Percentiles rank a stretch among this genome's conserved stretches.
Evolutionary conservation across 2,329 filamentous ascomycete genomes (phyloP).

Genomic region (Penicillium thymicola): DNA sequence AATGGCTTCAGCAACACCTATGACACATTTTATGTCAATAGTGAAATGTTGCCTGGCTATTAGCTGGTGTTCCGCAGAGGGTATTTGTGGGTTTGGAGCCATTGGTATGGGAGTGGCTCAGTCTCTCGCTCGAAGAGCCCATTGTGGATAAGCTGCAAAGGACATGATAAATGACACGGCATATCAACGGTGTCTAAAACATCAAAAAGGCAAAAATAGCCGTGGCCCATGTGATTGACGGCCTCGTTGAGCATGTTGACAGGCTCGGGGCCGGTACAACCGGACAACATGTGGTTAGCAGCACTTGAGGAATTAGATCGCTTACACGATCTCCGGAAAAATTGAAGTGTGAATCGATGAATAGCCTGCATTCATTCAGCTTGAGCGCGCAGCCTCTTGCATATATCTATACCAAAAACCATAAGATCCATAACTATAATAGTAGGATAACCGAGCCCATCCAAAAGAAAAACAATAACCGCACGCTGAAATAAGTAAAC

Average conservation of each 20-base stretch:
- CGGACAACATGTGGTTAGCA: background rate
- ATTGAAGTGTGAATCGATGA: slow-evolving; percentile 2
- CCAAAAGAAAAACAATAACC: background rate
- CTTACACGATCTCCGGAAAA: background rate
- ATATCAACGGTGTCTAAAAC: background rate
- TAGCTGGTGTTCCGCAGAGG: background rate
- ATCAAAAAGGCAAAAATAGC: background rate
- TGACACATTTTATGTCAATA: slow-evolving; percentile 24
- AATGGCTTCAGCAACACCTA: slow-evolving; percentile 22
- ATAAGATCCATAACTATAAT: slow-evolving; percentile 3
- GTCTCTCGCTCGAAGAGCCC: background rate
- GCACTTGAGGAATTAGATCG: background rate
- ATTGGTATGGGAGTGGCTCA: background rate
- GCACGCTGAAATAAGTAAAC: slow-evolving; percentile 2
- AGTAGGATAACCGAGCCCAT: slow-evolving; percentile 3
- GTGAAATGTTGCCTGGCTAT: slow-evolving; percentile 15
- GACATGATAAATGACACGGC: background rate
- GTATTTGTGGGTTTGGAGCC: background rate
- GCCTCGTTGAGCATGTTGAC: background rate
- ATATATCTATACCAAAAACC: slow-evolving; percentile 5
- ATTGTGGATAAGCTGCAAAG: background rate
- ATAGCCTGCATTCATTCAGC: slow-evolving; percentile 14
- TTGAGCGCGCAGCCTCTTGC: slow-evolving; percentile 8
- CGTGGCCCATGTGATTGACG: background rate
- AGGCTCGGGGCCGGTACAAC: background rate